Evolutionary conservation across 257 asterid genomes (phyloP).

Genomic region (Solanum peruvianum): DNA sequence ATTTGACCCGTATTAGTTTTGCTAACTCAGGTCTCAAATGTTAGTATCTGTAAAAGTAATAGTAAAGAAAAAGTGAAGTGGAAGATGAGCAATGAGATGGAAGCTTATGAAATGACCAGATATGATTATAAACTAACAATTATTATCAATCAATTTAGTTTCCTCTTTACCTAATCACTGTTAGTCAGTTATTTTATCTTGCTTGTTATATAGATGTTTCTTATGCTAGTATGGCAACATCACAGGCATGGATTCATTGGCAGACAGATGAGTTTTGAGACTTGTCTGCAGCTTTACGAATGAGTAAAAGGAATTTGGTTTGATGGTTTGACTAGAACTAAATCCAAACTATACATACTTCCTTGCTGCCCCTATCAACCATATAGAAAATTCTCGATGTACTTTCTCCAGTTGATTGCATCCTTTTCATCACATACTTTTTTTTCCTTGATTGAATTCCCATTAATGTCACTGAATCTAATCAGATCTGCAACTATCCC

Average conservation of each 20-base stretch:
- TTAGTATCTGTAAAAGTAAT: neutral
- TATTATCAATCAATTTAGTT: neutral
- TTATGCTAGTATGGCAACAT: neutral
- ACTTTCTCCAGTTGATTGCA: neutral
- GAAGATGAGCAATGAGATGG: neutral
- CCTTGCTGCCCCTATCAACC: neutral
- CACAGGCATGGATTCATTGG: neutral
- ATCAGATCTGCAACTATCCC: constrained; percentile 91
- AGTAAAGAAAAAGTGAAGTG: neutral
- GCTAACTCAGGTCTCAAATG: neutral
- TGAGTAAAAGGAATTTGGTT: neutral
- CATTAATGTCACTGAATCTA: neutral
- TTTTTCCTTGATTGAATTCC: neutral
- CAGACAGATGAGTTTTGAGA: neutral
- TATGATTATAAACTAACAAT: neutral
- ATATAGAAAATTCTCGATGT: neutral
- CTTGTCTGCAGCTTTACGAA: neutral
- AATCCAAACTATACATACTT: neutral
- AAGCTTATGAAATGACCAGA: neutral
- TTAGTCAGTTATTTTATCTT: neutral
- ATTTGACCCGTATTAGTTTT: neutral
- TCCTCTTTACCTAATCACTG: neutral
- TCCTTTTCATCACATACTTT: neutral
- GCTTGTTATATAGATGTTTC: neutral
- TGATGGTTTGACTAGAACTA: neutral